Conservation (phyloP, 139 green algal species). For the Ulvella scutata region DNA sequence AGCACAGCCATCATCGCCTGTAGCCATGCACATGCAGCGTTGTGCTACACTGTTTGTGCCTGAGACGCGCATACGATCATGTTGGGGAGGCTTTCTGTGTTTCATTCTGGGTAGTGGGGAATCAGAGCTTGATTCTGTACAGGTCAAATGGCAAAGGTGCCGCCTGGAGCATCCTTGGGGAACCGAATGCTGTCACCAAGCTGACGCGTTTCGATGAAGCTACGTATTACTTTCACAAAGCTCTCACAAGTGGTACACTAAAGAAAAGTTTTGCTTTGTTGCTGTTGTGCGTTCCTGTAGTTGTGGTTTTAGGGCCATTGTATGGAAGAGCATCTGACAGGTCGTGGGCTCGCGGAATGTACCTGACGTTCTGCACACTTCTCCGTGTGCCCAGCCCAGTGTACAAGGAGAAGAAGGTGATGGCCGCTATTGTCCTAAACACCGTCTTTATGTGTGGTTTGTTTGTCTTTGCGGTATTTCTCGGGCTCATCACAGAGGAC, state of each 20-base stretch:
- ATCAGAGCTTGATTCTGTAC: too few species aligned
- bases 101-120: too few species aligned
- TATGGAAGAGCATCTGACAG: neutral
- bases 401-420: neutral
- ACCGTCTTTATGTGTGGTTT: neutral
- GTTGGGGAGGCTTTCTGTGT: too few species aligned
- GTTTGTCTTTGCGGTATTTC: neutral
- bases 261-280: neutral
- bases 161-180: too few species aligned
- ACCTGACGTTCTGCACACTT: neutral
- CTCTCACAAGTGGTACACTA: neutral
- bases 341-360: neutral
- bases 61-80: too few species aligned
- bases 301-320: neutral
- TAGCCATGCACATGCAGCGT: too few species aligned
- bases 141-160: too few species aligned
- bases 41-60: too few species aligned
- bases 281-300: neutral
- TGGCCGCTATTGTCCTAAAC: neutral
- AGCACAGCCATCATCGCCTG: too few species aligned
- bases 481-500: neutral
- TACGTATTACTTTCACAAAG: neutral
- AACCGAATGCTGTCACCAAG: too few species aligned
- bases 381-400: neutral
- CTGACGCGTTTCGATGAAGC: neutral